Conservation (phyloP, 768 basidiomycete genomes). For the Leccinum variicolor region DNA sequence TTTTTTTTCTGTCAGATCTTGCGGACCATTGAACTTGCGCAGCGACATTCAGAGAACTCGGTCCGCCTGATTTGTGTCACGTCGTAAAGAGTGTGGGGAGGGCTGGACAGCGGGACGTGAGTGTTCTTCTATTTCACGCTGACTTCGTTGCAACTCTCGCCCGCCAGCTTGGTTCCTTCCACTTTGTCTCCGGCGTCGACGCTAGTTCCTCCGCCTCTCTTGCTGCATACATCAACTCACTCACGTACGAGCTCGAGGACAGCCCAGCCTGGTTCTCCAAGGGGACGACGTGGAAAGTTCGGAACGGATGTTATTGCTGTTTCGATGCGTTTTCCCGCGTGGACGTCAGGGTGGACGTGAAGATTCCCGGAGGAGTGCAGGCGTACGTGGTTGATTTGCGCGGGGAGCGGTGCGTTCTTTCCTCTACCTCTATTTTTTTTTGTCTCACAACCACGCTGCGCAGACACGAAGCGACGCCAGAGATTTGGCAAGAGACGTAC, state of each 20-base stretch:
- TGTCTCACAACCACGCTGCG: background rate
- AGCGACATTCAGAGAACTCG: slow-evolving; percentile 97
- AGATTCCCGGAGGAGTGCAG: slow-evolving; percentile 95
- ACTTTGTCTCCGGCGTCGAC: slow-evolving; percentile 98
- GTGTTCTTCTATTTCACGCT: slow-evolving; percentile 27
- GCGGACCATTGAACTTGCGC: background rate
- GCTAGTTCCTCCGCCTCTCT: slow-evolving; percentile 96
- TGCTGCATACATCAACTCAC: slow-evolving; percentile 96
- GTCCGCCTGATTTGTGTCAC: slow-evolving; percentile 95
- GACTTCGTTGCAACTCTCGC: background rate
- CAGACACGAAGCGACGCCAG: slow-evolving; percentile 82
- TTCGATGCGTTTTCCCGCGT: slow-evolving; percentile 98
- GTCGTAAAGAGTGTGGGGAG: slow-evolving; percentile 89
- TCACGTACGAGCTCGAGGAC: slow-evolving; percentile 95
- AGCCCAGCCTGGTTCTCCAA: slow-evolving; percentile 90
- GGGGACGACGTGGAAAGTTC: slow-evolving; percentile 82
- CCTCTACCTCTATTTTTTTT: background rate
- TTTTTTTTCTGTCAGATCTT: background rate
- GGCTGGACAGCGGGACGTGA: slow-evolving; percentile 81
- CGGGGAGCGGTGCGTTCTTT: slow-evolving; percentile 75
- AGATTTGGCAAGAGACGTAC: slow-evolving; percentile 98
- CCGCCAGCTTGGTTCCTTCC: slow-evolving; percentile 86
- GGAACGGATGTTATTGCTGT: slow-evolving; percentile 92
- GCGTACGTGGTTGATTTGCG: slow-evolving; percentile 93
- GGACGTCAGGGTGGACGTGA: slow-evolving; percentile 95